Evolutionary conservation across 2,329 filamentous ascomycete species (phyloP).

Genomic region (Balansia obtecta): DNA sequence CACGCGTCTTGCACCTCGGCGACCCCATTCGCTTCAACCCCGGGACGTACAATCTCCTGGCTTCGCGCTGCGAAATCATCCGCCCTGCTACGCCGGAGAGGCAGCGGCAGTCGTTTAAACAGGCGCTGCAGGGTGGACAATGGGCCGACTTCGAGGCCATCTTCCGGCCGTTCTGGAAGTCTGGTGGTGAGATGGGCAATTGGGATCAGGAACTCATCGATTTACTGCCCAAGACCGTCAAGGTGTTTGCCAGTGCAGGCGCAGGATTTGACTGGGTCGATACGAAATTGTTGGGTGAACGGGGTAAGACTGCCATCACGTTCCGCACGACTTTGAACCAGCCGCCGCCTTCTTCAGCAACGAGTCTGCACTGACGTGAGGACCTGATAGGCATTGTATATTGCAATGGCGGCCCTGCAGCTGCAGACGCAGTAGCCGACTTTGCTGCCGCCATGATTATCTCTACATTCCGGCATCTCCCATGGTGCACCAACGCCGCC

Average conservation of each 20-base stretch:
- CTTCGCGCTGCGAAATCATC: conserved; percentile 33
- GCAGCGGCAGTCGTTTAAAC: conserved; percentile 34
- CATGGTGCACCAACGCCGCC: conserved; percentile 50
- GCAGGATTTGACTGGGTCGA: conserved; percentile 58
- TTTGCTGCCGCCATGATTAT: conserved; percentile 58
- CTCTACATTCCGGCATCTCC: conserved; percentile 53
- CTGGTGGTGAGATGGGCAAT: conserved; percentile 52
- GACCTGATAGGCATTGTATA: conserved; percentile 44
- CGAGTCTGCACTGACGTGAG: too few species aligned
- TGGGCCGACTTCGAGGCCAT: conserved; percentile 45
- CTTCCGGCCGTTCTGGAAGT: conserved; percentile 50
- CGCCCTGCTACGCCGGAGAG: conserved; percentile 39
- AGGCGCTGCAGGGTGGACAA: conserved; percentile 34
- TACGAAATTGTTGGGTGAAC: conserved; percentile 44
- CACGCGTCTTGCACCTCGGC: conserved; percentile 62
- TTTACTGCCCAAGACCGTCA: conserved; percentile 41
- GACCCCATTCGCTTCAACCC: conserved; percentile 44
- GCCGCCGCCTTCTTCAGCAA: too few species aligned
- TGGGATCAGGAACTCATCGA: conserved; percentile 49
- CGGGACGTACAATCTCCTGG: conserved; percentile 31
- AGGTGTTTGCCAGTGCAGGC: conserved; percentile 52
- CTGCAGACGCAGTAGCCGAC: conserved; percentile 62
- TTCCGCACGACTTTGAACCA: neutral
- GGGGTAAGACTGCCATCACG: conserved; percentile 27
- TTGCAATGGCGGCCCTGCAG: conserved; percentile 60